A percentile compares a stretch with the other conserved stretches of the same genome.
Conservation (phyloP, 139 green algal species). For the Chlamydomonas incerta region DNA sequence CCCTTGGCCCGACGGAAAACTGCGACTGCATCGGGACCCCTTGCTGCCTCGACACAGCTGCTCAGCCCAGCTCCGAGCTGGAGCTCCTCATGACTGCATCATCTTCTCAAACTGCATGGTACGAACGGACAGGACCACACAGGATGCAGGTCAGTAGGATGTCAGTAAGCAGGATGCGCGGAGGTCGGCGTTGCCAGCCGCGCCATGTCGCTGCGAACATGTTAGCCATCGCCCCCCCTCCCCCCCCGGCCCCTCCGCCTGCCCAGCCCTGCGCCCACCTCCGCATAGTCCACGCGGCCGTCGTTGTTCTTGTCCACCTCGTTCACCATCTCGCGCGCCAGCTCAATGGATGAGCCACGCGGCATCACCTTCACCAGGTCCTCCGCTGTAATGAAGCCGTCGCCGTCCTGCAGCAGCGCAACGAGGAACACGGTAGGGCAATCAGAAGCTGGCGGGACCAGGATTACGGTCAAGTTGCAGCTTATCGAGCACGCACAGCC, state of each 20-base stretch:
- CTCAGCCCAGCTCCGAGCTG: too few species aligned
- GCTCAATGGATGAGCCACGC: constrained; percentile 54
- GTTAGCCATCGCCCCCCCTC: too few species aligned
- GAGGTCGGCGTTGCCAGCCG: too few species aligned
- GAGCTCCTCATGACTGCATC: constrained; percentile 50
- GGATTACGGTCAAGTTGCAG: too few species aligned
- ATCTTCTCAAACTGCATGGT: constrained; percentile 40
- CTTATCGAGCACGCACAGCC: neutral
- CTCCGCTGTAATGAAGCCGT: constrained; percentile 69
- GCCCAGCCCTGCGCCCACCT: constrained; percentile 30
- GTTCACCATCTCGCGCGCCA: constrained; percentile 62
- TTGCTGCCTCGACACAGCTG: too few species aligned
- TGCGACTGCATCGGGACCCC: too few species aligned
- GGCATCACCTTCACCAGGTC: constrained; percentile 66
- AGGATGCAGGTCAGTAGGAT: too few species aligned
- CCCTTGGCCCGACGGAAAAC: too few species aligned
- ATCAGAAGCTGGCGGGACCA: too few species aligned
- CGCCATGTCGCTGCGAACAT: too few species aligned
- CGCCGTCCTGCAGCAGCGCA: constrained; percentile 45
- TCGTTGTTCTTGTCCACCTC: constrained; percentile 66
- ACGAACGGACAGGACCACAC: neutral
- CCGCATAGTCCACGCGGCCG: constrained; percentile 60
- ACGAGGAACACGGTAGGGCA: neutral
- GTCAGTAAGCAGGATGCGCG: too few species aligned
- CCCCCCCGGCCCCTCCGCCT: too few species aligned